Conservation (phyloP, 176 grass and related monocot species). For the Sorghum bicolor region DNA sequence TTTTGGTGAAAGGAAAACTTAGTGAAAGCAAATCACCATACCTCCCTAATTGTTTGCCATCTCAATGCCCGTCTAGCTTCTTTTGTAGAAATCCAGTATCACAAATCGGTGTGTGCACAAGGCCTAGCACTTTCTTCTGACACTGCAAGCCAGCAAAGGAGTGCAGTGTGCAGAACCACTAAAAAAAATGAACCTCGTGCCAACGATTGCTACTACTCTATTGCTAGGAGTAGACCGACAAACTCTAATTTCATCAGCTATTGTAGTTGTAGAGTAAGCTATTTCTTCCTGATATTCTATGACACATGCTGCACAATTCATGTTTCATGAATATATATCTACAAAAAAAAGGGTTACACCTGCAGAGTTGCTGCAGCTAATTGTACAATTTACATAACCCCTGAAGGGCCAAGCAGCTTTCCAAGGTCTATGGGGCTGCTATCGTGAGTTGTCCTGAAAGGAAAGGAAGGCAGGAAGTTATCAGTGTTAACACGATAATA, state of each 20-base stretch:
- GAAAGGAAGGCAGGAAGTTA: not conserved
- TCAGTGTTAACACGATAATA: not conserved
- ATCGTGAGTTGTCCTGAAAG: slow-evolving; percentile 26
- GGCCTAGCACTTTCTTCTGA: not conserved
- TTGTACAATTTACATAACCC: slow-evolving; percentile 30
- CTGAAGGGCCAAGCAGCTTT: not conserved
- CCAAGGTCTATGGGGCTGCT: not conserved
- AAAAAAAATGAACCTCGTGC: not conserved
- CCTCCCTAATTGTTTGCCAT: not conserved
- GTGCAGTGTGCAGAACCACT: not conserved
- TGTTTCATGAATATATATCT: not conserved
- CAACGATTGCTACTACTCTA: not conserved
- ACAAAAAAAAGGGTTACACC: slow-evolving; percentile 24
- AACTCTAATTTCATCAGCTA: not conserved
- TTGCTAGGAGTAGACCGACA: too few relatives aligned
- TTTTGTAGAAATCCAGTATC: not conserved
- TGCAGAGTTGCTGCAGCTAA: slow-evolving; percentile 12
- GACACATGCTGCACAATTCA: slow-evolving; percentile 8
- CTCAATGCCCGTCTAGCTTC: not conserved
- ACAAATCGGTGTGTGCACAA: not conserved
- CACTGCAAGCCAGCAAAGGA: not conserved
- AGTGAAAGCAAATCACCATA: not conserved
- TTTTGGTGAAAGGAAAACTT: not conserved
- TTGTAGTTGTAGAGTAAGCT: not conserved
- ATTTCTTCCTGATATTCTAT: not conserved